Conservation (phyloP, 106 monocot genomes). For the Dendrobium chrysotoxum region DNA sequence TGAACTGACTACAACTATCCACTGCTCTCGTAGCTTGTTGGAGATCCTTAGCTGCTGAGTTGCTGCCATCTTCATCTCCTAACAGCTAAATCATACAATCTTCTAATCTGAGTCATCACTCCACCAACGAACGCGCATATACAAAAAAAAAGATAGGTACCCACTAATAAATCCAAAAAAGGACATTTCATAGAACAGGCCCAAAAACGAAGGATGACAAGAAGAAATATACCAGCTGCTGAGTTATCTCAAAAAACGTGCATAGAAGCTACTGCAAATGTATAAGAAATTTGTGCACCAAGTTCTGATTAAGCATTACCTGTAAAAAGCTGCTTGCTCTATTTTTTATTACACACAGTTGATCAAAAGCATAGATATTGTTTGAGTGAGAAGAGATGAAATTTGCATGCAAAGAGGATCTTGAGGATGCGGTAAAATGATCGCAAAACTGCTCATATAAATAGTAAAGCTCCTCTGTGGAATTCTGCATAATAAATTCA, state of each 20-base stretch:
- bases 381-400: constrained; percentile 96
- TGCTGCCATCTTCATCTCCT: background rate
- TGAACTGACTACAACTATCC: background rate
- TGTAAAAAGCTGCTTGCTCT: constrained; percentile 65
- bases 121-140: background rate
- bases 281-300: background rate
- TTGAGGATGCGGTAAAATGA: constrained; percentile 79
- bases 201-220: background rate
- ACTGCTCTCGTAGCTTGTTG: background rate
- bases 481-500: constrained; percentile 52
- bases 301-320: constrained; percentile 31
- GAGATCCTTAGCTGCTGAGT: background rate
- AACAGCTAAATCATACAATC: background rate
- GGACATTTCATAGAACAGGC: background rate
- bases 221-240: background rate
- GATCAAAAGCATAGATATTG: constrained; percentile 78
- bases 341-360: constrained; percentile 53
- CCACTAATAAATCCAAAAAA: background rate
- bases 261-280: background rate
- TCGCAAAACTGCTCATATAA: constrained; percentile 86
- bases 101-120: background rate
- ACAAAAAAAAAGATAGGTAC: background rate
- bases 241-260: background rate
- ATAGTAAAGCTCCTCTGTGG: constrained; percentile 75
- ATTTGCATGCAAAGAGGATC: constrained; percentile 72